Evolutionary conservation across 2,329 filamentous ascomycete species (phyloP).

Genomic region (Diaporthe nobilis): DNA sequence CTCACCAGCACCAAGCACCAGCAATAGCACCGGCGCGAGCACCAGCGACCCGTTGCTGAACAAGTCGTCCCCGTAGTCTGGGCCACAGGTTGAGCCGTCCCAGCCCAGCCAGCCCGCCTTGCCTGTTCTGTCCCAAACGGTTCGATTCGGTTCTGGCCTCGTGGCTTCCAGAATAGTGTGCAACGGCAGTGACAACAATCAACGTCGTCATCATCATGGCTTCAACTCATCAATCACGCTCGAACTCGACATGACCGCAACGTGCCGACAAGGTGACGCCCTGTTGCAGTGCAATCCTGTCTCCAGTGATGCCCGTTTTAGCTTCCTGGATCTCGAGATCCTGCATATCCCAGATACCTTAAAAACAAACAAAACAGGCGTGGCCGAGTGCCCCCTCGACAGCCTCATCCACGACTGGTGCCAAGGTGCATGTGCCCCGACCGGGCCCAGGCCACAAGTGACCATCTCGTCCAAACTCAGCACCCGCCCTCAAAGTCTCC

Average conservation of each 20-base stretch:
- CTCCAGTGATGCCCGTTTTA: constrained; percentile 9
- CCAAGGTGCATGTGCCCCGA: not conserved
- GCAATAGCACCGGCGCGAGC: not conserved
- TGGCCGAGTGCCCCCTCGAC: not conserved
- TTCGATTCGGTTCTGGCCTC: not conserved
- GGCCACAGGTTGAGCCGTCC: not conserved
- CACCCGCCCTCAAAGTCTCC: constrained; percentile 2
- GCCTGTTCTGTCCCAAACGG: constrained; percentile 12
- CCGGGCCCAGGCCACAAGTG: not conserved
- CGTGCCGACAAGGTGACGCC: constrained; percentile 7
- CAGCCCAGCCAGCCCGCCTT: not conserved
- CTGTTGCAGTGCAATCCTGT: constrained; percentile 6
- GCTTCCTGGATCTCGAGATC: constrained; percentile 23
- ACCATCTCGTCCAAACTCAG: constrained; percentile 24
- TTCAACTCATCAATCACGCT: constrained; percentile 1
- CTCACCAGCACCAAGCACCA: not conserved
- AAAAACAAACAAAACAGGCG: not conserved
- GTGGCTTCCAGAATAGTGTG: not conserved
- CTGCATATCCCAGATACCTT: constrained; percentile 23
- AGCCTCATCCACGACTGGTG: constrained; percentile 3
- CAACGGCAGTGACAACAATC: not conserved
- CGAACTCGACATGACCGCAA: not conserved
- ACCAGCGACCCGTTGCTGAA: not conserved
- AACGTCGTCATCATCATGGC: constrained; percentile 1
- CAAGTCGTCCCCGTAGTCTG: constrained; percentile 13